Percentiles rank a stretch among this genome's conserved stretches.
These are phyloP conservation scores for Colletotrichum sp. DNA, from an alignment of 2,329 filamentous ascomycete species.

Conservation along the genomic window DNA sequence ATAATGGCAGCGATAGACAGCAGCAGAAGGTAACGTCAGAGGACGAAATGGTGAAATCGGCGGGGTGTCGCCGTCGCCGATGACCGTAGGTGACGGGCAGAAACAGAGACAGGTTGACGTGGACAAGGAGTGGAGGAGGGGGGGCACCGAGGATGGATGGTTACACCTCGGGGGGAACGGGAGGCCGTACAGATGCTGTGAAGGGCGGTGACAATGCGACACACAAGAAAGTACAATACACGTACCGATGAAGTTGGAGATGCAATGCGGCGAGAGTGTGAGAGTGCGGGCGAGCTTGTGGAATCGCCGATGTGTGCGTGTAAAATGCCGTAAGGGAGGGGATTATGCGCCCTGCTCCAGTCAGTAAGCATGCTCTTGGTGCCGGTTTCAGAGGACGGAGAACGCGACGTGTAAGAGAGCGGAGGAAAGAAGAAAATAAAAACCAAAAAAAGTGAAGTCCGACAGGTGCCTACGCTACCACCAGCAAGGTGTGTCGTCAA, in stretches of 20 bases:
- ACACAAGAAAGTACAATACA: conserved; percentile 9
- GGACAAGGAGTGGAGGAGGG: background rate
- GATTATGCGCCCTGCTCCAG: conserved; percentile 9
- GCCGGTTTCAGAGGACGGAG: conserved; percentile 6
- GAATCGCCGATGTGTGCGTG: conserved; percentile 10
- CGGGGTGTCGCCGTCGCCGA: conserved; percentile 6
- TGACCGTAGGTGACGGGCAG: background rate
- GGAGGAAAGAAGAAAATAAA: background rate
- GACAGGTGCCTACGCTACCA: background rate
- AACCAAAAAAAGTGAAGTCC: background rate
- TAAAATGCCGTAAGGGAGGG: conserved; percentile 1
- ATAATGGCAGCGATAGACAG: background rate
- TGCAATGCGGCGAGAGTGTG: background rate
- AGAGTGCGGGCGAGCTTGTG: background rate
- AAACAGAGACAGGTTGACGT: conserved; percentile 17
- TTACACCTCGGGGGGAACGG: conserved; percentile 5
- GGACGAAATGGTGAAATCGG: background rate
- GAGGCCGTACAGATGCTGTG: background rate
- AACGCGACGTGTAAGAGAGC: background rate
- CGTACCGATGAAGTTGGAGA: conserved; percentile 4
- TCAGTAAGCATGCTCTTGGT: conserved; percentile 15
- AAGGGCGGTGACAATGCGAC: conserved; percentile 8
- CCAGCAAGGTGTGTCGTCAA: background rate
- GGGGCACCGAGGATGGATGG: conserved; percentile 2
- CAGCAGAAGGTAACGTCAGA: background rate